phyloP scores from a whole-genome alignment of 139 green algal species.

The Nannochloris sp. region DNA sequence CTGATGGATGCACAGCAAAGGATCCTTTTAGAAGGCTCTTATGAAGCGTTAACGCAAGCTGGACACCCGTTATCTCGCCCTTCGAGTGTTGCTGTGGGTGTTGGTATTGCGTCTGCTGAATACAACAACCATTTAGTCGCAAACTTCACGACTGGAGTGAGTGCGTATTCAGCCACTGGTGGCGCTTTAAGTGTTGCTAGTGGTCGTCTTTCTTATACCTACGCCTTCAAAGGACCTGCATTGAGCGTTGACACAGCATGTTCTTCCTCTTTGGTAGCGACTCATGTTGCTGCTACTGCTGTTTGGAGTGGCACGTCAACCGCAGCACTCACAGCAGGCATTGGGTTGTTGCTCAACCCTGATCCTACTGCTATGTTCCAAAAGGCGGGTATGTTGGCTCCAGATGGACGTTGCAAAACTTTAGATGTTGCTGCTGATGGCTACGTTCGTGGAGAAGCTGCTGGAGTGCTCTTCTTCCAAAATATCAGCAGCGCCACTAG shows the following conservation, averaged over 20 bases:
- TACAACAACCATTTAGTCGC: constrained; percentile 66
- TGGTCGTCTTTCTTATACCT: constrained; percentile 67
- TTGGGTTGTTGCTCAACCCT: constrained; percentile 63
- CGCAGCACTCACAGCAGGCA: constrained; percentile 45
- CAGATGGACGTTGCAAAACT: constrained; percentile 80
- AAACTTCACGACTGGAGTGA: constrained; percentile 39
- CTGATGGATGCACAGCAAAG: constrained; percentile 79
- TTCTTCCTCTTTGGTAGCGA: constrained; percentile 64
- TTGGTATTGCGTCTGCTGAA: constrained; percentile 74
- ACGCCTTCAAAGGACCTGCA: constrained; percentile 50
- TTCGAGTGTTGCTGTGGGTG: constrained; percentile 31
- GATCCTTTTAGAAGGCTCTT: constrained; percentile 44
- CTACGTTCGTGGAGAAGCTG: constrained; percentile 72
- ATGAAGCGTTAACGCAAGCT: neutral
- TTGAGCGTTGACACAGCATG: constrained; percentile 79
- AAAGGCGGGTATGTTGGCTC: constrained; percentile 67
- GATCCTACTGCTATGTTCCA: constrained; percentile 75
- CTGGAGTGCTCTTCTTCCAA: constrained; percentile 30
- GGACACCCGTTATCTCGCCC: neutral
- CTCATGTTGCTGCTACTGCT: constrained; percentile 45
- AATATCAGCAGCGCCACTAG: neutral
- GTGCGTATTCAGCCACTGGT: constrained; percentile 68
- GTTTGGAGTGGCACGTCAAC: constrained; percentile 20
- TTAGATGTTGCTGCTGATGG: constrained; percentile 70
- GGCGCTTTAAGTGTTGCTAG: constrained; percentile 59